Percentiles rank a stretch among this genome's conserved stretches.
Conservation (phyloP, 495 filamentous ascomycete genomes). For the Talaromyces stipitatus region DNA sequence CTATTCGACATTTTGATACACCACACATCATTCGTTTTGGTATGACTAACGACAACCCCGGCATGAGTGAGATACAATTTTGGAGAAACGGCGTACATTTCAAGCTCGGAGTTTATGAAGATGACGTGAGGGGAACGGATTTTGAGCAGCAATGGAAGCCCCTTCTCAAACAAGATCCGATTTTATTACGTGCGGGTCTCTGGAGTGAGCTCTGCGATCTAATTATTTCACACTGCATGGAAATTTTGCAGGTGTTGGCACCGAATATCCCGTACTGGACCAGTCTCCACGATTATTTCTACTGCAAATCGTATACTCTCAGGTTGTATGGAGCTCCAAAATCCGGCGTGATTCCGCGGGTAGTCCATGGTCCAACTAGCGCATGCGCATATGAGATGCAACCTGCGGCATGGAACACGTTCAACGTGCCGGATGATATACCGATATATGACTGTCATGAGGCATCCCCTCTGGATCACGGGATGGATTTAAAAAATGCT, state of each 20-base stretch:
- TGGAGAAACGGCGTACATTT: conserved; percentile 3
- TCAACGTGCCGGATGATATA: neutral
- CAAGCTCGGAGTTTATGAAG: neutral
- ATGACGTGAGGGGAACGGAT: neutral
- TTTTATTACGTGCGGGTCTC: neutral
- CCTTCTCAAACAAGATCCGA: neutral
- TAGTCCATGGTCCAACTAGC: neutral
- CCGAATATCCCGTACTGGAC: neutral
- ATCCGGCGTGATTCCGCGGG: neutral
- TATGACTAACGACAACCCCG: neutral
- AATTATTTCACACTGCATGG: neutral
- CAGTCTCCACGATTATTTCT: neutral
- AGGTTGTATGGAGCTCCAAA: neutral
- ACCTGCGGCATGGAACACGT: neutral
- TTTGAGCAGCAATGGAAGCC: conserved; percentile 2
- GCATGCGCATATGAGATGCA: neutral
- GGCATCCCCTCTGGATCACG: neutral
- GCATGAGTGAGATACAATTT: neutral
- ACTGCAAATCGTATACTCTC: neutral
- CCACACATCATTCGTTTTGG: conserved; percentile 2
- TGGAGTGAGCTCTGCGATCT: conserved; percentile 1
- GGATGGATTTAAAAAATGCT: neutral
- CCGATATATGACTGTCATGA: neutral
- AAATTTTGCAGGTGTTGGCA: neutral
- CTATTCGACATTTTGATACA: conserved; percentile 3